A percentile compares a stretch with the other conserved stretches of the same genome.
These are phyloP conservation scores for Coniochaeta hoffmannii DNA, from an alignment of 2,329 filamentous ascomycete species.

Conservation along the genomic window DNA sequence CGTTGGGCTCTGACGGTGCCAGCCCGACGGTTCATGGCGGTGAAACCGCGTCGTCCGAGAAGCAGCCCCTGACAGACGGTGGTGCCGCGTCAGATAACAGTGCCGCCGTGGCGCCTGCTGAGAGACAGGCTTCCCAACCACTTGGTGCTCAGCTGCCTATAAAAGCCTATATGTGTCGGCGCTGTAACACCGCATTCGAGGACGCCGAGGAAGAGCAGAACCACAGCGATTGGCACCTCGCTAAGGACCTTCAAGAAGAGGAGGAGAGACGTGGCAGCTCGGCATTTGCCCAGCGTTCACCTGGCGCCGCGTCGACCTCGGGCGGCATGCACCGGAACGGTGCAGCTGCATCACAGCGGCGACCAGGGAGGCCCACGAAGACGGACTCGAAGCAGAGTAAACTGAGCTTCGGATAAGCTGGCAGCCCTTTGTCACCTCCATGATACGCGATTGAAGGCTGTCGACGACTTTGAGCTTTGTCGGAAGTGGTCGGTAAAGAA, in stretches of 20 bases:
- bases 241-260: conserved; percentile 68
- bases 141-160: conserved; percentile 25
- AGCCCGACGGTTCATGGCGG: conserved; percentile 13
- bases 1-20: conserved; percentile 21
- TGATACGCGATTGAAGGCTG: not conserved
- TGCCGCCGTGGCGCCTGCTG: not conserved
- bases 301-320: conserved; percentile 24
- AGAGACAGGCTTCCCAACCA: conserved; percentile 8
- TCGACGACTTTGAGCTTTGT: not conserved
- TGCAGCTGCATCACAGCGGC: conserved; percentile 31
- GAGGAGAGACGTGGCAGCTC: conserved; percentile 46
- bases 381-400: conserved; percentile 53
- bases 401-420: conserved; percentile 48
- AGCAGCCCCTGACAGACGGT: conserved; percentile 4
- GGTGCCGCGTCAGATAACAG: conserved; percentile 4
- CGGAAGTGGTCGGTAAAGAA: not conserved
- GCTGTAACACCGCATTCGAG: conserved; percentile 57
- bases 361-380: conserved; percentile 29
- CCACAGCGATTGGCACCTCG: conserved; percentile 93
- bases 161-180: conserved; percentile 45
- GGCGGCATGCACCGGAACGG: conserved; percentile 16
- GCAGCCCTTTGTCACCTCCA: not conserved
- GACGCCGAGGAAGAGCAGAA: conserved; percentile 55
- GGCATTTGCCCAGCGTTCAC: conserved; percentile 31
- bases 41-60: conserved; percentile 19